These are phyloP conservation scores for Parietaria judaica DNA, from an alignment of 306 rosid genomes.

Conservation along the genomic window DNA sequence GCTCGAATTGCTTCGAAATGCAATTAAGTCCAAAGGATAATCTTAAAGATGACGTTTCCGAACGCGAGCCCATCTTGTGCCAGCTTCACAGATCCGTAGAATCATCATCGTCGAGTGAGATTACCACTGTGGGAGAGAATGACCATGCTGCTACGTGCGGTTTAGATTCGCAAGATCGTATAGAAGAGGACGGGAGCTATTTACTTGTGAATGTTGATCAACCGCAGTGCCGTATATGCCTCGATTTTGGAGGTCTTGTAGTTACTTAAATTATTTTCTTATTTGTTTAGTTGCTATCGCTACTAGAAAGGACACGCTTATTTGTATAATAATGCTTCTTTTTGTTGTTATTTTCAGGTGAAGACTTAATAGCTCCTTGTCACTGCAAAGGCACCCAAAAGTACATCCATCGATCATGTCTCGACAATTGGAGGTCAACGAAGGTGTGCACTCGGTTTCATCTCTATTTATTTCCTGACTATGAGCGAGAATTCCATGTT, in stretches of 20 bases:
- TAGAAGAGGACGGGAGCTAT: slow-evolving; percentile 40
- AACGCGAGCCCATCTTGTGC: slow-evolving; percentile 68
- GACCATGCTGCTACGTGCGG: slow-evolving; percentile 26
- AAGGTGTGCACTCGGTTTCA: slow-evolving; percentile 41
- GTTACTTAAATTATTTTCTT: slow-evolving; percentile 18
- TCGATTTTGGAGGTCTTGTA: slow-evolving; percentile 69
- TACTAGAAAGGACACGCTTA: background rate
- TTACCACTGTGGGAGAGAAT: slow-evolving; percentile 39
- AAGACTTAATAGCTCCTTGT: slow-evolving; percentile 93
- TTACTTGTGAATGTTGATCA: slow-evolving; percentile 63
- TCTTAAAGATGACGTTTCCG: slow-evolving; percentile 50
- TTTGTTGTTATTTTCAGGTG: slow-evolving; percentile 42
- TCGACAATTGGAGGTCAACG: slow-evolving; percentile 98
- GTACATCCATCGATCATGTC: slow-evolving; percentile 86
- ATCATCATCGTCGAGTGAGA: slow-evolving; percentile 68
- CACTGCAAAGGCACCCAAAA: slow-evolving; percentile 99
- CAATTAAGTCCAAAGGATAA: slow-evolving; percentile 62
- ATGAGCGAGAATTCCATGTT: background rate
- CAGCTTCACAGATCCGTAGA: slow-evolving; percentile 38
- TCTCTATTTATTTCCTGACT: slow-evolving; percentile 6
- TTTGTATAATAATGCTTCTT: background rate
- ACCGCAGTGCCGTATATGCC: slow-evolving; percentile 91
- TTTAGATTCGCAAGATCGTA: slow-evolving; percentile 34
- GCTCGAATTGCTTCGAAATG: slow-evolving; percentile 54
- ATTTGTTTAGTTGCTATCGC: slow-evolving; percentile 9